Conservation (phyloP, 164 flowering plant genomes). For the Vitis rotundifolia region DNA sequence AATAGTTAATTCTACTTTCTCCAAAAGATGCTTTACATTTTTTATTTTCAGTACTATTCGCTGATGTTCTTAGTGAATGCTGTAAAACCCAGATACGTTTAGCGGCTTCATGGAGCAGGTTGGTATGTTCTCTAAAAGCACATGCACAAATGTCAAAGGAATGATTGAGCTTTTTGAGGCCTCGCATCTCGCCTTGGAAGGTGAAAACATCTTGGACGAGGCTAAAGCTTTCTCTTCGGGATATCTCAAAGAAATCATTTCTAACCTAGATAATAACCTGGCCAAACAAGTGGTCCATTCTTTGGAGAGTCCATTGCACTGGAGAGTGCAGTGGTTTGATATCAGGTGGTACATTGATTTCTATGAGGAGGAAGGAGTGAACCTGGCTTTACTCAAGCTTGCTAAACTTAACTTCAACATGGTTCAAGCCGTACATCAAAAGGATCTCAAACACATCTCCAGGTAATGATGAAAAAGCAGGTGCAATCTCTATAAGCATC, state of each 20-base stretch:
- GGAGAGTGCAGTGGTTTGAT: constrained; percentile 39
- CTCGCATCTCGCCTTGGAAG: constrained; percentile 30
- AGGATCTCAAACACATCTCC: constrained; percentile 25
- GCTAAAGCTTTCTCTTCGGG: constrained; percentile 23
- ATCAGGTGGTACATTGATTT: constrained; percentile 31
- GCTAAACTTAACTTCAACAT: constrained; percentile 48
- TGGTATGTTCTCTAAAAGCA: constrained; percentile 18
- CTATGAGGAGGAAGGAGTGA: constrained; percentile 9
- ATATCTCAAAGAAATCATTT: constrained; percentile 9
- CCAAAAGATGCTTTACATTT: too few relatives aligned
- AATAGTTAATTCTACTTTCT: background rate
- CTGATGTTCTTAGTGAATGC: too few relatives aligned
- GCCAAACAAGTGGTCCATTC: constrained; percentile 22
- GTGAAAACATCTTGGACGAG: constrained; percentile 29
- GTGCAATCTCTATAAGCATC: background rate
- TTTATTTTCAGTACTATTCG: background rate
- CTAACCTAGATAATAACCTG: constrained; percentile 10
- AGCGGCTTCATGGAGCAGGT: constrained; percentile 24
- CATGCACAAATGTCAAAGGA: constrained; percentile 19
- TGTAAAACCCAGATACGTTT: constrained; percentile 29
- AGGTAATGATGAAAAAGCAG: constrained; percentile 17
- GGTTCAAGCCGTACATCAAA: constrained; percentile 41
- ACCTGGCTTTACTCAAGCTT: constrained; percentile 25
- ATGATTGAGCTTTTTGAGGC: constrained; percentile 44
- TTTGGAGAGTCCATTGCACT: constrained; percentile 36